Evolutionary conservation across 176 grass and related monocot species (phyloP), one percentile per base, ranked within the genome.

Genomic region (Cocos nucifera): DNA sequence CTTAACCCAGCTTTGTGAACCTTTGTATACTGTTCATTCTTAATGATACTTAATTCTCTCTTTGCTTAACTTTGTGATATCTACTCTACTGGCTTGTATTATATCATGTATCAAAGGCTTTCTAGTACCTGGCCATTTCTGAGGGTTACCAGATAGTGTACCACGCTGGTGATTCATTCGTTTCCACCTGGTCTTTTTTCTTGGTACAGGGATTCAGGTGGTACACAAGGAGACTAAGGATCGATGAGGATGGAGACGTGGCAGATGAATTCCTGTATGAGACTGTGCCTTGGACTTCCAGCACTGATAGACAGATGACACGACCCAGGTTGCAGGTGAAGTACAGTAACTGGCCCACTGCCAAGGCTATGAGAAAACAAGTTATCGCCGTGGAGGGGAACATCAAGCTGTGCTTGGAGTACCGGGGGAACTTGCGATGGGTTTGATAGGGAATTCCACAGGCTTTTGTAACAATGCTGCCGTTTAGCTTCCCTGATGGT

Each of bases 161-260:
- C 32, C 32, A 32, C 32, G 8, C 26, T 35, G 32, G 10, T 9
- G 2, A 44, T 2, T 44, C 8, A 44, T 14, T 44, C 35, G 10
- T 44, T 44, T 44, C 35, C 5, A 2, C 10, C 35, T 44, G 9
- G 35, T 12, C 28, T 44, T 12, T 5, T 15, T 67, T 48, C 16
- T 74, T 22, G 48, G 65, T 78, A 63, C 78, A 98, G 94, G 94
- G 94, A 19, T 89, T 93, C 73, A 78, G 64, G 54, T 98, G 94
- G 94, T 93, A 93, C 28, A 86, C 88, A 49, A 88, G 79, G 70
- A 79, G 62, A 69, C 39, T 98, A 59, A 79, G 94, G 56, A 98
- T 98, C 4, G 94, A 98, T 51, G 85, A 93, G 52, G 88, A 98
- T 22, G 88, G 94, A 15, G 88, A 98, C 17, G 94, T 93, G 1